These are phyloP conservation scores for Firmiana major DNA, from an alignment of 345 rosid genomes.

Conservation along the genomic window DNA sequence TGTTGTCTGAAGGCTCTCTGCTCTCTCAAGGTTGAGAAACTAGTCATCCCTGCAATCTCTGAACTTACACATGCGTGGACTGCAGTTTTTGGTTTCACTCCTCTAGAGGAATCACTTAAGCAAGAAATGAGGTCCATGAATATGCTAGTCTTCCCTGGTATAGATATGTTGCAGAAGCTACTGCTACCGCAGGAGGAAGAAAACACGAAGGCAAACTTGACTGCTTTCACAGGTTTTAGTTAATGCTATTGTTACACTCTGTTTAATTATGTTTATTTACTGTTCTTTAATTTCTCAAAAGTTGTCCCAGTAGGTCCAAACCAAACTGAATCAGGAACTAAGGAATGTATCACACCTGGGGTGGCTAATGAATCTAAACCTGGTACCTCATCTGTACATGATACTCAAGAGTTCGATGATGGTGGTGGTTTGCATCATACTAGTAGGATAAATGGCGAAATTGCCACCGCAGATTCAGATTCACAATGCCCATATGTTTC, in stretches of 20 bases:
- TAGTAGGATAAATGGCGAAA: slow-evolving; percentile 22
- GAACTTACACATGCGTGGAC: slow-evolving; percentile 81
- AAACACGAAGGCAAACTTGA: slow-evolving; percentile 23
- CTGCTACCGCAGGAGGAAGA: slow-evolving; percentile 31
- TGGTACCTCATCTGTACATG: slow-evolving; percentile 32
- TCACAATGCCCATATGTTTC: not conserved
- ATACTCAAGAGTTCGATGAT: slow-evolving; percentile 21
- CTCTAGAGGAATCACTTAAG: slow-evolving; percentile 46
- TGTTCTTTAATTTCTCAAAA: not conserved
- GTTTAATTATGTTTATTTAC: slow-evolving; percentile 2
- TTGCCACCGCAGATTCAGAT: slow-evolving; percentile 15
- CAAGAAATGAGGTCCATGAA: slow-evolving; percentile 57
- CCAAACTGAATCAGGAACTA: slow-evolving; percentile 12
- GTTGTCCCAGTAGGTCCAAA: slow-evolving; percentile 17
- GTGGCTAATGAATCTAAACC: slow-evolving; percentile 29
- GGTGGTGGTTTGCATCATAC: slow-evolving; percentile 21
- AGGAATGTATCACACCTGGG: slow-evolving; percentile 15
- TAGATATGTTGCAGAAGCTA: slow-evolving; percentile 74
- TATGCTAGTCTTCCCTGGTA: slow-evolving; percentile 76
- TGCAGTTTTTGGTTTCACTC: slow-evolving; percentile 61
- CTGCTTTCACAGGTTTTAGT: slow-evolving; percentile 30
- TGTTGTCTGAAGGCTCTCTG: slow-evolving; percentile 46
- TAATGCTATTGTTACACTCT: not conserved
- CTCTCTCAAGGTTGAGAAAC: slow-evolving; percentile 59
- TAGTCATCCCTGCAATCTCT: slow-evolving; percentile 76